These are phyloP conservation scores for Rhazya stricta DNA, from an alignment of 257 asterid genomes.

Conservation along the genomic window DNA sequence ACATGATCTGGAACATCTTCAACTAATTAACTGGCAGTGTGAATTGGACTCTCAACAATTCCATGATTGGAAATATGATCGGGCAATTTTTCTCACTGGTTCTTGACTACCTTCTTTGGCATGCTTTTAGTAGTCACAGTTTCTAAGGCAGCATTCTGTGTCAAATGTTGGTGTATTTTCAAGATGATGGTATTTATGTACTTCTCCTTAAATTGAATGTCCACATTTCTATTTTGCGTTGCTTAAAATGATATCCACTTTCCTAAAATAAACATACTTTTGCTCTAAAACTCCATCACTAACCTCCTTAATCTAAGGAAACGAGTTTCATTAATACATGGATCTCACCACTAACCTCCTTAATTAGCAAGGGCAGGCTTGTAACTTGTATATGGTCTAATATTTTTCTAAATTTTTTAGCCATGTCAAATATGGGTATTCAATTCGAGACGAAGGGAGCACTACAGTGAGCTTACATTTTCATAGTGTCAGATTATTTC, in stretches of 20 bases:
- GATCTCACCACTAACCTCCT: background rate
- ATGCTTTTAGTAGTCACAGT: background rate
- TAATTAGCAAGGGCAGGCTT: background rate
- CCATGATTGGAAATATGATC: background rate
- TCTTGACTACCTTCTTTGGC: background rate
- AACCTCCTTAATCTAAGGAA: background rate
- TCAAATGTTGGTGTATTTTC: background rate
- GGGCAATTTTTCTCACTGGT: background rate
- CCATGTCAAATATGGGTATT: background rate
- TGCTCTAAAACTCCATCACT: background rate
- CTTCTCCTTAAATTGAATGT: background rate
- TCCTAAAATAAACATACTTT: background rate
- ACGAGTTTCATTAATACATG: background rate
- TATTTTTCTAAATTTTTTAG: background rate
- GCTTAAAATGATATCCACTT: background rate
- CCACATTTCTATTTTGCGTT: background rate
- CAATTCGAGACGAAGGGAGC: background rate
- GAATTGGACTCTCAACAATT: background rate
- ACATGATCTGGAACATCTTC: background rate
- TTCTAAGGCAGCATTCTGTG: background rate
- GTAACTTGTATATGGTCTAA: background rate
- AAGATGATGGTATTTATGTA: background rate
- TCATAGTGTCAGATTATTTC: background rate
- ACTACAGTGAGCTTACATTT: background rate
- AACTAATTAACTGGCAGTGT: background rate